Conservation (phyloP, 78 protist genomes). For the Dictyostelium intermedium region DNA sequence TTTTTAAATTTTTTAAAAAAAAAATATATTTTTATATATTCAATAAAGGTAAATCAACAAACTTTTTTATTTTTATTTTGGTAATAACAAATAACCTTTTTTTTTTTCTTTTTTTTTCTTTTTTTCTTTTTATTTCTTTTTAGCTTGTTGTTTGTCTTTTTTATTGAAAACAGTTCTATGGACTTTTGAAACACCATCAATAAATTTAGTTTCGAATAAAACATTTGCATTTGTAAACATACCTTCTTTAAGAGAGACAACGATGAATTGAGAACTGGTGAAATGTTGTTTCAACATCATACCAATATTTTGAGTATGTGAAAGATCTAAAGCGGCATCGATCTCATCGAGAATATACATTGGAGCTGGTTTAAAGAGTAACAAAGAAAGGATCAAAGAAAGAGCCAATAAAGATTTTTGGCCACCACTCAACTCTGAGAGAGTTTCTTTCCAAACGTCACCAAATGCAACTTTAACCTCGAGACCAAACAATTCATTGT, state of each 20-base stretch:
- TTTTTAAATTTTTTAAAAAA: no score
- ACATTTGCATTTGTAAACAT: slow-evolving; percentile 97
- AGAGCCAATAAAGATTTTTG: slow-evolving; percentile 98
- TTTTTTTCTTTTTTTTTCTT: no score
- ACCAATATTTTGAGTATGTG: slow-evolving; percentile 98
- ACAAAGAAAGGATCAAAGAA: slow-evolving; percentile 97
- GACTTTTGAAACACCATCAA: slow-evolving; percentile 89
- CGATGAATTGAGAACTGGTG: slow-evolving; percentile 91
- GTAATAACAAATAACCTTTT: no score
- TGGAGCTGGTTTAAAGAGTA: slow-evolving; percentile 99
- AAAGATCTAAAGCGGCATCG: slow-evolving; percentile 99
- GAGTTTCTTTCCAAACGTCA: slow-evolving; percentile 96
- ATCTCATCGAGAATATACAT: slow-evolving; percentile 99
- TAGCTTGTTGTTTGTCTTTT: neutral
- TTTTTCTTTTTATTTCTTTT: neutral
- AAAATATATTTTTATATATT: no score
- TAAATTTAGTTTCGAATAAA: slow-evolving; percentile 93
- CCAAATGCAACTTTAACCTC: slow-evolving; percentile 96
- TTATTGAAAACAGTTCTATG: slow-evolving; percentile 29
- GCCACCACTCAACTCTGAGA: slow-evolving; percentile 98
- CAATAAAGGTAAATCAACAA: no score
- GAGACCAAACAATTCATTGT: slow-evolving; percentile 67
- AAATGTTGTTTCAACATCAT: slow-evolving; percentile 89
- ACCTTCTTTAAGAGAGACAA: slow-evolving; percentile 95
- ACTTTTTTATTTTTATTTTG: no score